A percentile compares a stretch with the other conserved stretches of the same genome.
Conservation (phyloP, 2,329 filamentous ascomycete species). For the Aureobasidium sp. region DNA sequence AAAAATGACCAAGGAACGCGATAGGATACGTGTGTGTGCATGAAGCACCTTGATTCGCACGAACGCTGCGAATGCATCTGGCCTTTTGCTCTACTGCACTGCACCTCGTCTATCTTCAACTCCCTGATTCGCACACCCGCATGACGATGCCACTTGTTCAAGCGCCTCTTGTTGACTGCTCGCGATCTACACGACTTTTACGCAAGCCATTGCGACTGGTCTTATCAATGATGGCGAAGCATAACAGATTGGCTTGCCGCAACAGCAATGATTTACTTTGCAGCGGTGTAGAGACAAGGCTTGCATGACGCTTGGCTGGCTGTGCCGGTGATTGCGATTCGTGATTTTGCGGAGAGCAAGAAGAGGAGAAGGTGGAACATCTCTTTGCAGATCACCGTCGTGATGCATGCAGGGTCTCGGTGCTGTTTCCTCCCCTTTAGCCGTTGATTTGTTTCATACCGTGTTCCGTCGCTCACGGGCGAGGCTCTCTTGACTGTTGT, state of each 20-base stretch:
- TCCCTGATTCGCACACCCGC: background rate
- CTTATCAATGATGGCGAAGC: background rate
- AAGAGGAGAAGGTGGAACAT: background rate
- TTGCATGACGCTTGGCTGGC: background rate
- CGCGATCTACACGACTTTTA: background rate
- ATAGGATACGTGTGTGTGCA: background rate
- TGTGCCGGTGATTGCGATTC: background rate
- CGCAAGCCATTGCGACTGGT: background rate
- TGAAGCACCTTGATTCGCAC: background rate
- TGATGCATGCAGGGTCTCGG: background rate
- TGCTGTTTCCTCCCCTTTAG: background rate
- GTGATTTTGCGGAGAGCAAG: background rate
- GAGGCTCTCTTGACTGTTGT: background rate
- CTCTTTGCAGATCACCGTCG: background rate
- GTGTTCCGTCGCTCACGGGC: background rate
- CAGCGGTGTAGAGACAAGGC: background rate
- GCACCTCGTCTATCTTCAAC: background rate
- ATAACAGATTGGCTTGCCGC: background rate
- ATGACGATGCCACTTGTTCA: background rate
- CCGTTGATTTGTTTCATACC: background rate
- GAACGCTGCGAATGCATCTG: background rate
- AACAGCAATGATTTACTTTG: background rate
- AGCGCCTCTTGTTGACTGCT: background rate
- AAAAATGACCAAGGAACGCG: conserved; percentile 8
- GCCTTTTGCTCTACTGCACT: background rate